Evolutionary conservation across 2,329 filamentous ascomycete species (phyloP), one percentile per base, ranked within the genome.

Genomic region (Endothia cerciana): DNA sequence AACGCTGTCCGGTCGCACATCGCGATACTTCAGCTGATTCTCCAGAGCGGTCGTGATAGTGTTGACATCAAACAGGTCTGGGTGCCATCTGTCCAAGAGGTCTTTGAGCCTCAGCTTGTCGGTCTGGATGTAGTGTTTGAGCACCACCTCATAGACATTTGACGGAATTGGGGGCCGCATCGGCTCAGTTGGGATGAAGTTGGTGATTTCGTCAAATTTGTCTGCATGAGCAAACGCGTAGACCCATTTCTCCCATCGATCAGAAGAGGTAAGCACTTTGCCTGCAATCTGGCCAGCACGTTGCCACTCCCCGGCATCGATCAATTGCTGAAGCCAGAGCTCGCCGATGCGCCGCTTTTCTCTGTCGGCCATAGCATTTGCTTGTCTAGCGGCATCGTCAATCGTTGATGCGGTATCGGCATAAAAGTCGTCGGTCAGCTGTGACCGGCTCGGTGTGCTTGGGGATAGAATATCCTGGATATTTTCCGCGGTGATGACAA

Each of bases 231-330:
- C 92, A 78, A 99, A 99, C 0, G 87, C 90, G 87, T 91, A 96
- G 5, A 96, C 91, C 93, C 94, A 98, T 72, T 96, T 92, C 78
- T 98, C 94, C 95, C 95, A 99, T 71, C 90, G 83, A 58, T 90
- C 84, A 0, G 93, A 88, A 1, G 90, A 92, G 53, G 88, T 88
- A 1, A 99, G 82, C 0, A 97, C 94, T 73, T 90, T 93, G 17
- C 90, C 91, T 66, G 93, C 94, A 4, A 96, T 83, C 72, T 90
- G 84, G 0, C 93, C 94, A 6, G 95, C 95, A 65, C 85, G 82
- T 10, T 76, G 75, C 95, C 95, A 99, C 68, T 94, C 84, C 10
- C 87, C 84, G 0, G 86, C 83, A 43, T 89, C 86, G 41, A 97
- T 86, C 41, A 98, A 84, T 72, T 97, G 92, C 68, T 94, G 89